These are phyloP conservation scores for Parascedosporium putredinis DNA, from an alignment of 2,329 filamentous ascomycete species.

Conservation along the genomic window DNA sequence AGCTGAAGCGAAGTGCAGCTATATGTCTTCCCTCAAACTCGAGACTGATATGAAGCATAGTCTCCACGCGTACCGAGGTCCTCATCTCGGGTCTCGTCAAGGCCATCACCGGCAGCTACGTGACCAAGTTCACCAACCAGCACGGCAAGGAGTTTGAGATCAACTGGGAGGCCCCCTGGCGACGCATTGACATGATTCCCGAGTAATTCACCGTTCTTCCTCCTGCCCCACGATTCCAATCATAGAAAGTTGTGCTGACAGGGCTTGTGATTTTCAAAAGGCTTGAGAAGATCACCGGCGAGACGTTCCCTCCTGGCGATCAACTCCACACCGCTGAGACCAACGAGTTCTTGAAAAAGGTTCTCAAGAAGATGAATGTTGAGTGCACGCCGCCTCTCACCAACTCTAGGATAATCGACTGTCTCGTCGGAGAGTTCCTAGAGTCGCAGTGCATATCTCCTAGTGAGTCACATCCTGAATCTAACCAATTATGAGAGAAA, in stretches of 20 bases:
- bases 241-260: no score
- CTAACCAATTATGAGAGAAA: background rate
- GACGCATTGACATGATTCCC: conserved; percentile 81
- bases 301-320: conserved; percentile 86
- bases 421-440: conserved; percentile 86
- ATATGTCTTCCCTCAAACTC: background rate
- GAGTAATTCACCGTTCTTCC: background rate
- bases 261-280: no score
- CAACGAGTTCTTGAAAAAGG: conserved; percentile 71
- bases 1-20: no score
- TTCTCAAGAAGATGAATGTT: conserved; percentile 83
- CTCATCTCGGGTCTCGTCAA: conserved; percentile 85
- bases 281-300: conserved; percentile 78
- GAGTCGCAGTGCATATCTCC: conserved; percentile 91
- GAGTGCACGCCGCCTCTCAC: conserved; percentile 86
- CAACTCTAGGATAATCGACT: conserved; percentile 93
- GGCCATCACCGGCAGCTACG: conserved; percentile 73
- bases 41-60: background rate
- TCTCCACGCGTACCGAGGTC: conserved; percentile 86
- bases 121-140: conserved; percentile 79
- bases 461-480: conserved; percentile 23
- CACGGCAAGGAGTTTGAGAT: conserved; percentile 78
- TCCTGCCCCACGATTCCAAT: no score
- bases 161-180: conserved; percentile 95
- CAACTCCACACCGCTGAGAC: conserved; percentile 85